These are phyloP conservation scores for Boletus semigastroideus DNA, from an alignment of 1,284 basidiomycete species.

Conservation along the genomic window DNA sequence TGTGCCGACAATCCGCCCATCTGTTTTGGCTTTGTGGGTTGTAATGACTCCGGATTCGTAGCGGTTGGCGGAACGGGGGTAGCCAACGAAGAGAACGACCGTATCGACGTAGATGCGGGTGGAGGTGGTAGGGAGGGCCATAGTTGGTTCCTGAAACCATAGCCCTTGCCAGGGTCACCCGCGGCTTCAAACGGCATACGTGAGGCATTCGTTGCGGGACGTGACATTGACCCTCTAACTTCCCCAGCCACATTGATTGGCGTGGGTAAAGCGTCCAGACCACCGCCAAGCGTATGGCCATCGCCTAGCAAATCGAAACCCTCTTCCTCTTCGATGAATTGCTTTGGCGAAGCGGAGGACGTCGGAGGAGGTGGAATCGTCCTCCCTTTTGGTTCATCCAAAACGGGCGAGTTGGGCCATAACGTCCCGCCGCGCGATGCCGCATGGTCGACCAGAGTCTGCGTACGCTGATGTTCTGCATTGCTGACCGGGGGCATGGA, in stretches of 20 bases:
- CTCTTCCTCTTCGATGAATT: neutral
- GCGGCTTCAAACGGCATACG: neutral
- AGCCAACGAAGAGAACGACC: conserved; percentile 11
- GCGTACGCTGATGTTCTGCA: conserved; percentile 48
- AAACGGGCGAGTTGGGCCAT: conserved; percentile 57
- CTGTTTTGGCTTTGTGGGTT: conserved; percentile 28
- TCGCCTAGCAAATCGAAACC: conserved; percentile 21
- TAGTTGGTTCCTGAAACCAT: conserved; percentile 1
- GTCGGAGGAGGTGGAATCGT: conserved; percentile 43
- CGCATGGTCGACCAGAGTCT: conserved; percentile 54
- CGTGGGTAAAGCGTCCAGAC: neutral
- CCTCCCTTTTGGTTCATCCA: neutral
- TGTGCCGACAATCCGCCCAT: conserved; percentile 61
- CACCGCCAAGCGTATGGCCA: neutral
- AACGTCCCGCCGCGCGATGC: conserved; percentile 48
- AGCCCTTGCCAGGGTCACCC: conserved; percentile 1
- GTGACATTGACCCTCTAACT: neutral
- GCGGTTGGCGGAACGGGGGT: neutral
- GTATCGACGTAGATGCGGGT: conserved; percentile 5
- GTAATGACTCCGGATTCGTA: conserved; percentile 5
- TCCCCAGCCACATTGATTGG: neutral
- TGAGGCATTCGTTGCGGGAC: neutral
- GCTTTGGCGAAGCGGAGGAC: conserved; percentile 40
- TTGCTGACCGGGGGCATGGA: conserved; percentile 22
- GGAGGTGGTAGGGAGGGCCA: conserved; percentile 7